Percentiles rank a stretch among this genome's conserved stretches.
Evolutionary conservation across 805 yeast genomes (phyloP).

Genomic region (Tetrapisispora fleetii): DNA sequence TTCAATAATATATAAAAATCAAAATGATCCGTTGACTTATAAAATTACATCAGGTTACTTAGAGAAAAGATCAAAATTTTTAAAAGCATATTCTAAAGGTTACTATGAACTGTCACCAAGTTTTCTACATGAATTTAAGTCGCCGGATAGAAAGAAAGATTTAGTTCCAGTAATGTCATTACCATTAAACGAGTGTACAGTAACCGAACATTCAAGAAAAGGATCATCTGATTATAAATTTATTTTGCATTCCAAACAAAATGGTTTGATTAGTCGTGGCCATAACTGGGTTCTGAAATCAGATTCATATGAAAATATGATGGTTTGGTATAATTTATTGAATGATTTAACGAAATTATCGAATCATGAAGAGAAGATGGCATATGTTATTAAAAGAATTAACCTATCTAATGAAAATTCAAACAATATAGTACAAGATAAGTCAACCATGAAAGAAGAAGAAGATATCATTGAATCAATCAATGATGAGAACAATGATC

Average conservation of each 20-base stretch:
- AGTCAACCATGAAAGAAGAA: neutral
- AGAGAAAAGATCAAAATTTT: constrained; percentile 84
- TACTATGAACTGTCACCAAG: constrained; percentile 88
- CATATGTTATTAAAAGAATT: constrained; percentile 27
- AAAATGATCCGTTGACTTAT: constrained; percentile 56
- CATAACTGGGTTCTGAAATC: constrained; percentile 93
- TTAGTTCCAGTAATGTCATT: constrained; percentile 76
- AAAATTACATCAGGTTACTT: constrained; percentile 70
- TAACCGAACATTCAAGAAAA: constrained; percentile 75
- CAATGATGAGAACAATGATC: neutral
- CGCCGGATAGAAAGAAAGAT: constrained; percentile 74
- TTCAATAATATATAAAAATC: constrained; percentile 58
- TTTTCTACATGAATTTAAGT: constrained; percentile 82
- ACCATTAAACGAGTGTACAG: constrained; percentile 66
- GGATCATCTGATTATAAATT: constrained; percentile 55
- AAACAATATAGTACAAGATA: neutral
- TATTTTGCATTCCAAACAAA: constrained; percentile 65
- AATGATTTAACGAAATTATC: constrained; percentile 54
- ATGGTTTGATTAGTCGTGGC: constrained; percentile 66
- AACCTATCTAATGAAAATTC: neutral
- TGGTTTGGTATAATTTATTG: constrained; percentile 75
- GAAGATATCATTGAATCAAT: neutral
- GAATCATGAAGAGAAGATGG: constrained; percentile 49
- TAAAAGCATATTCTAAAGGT: constrained; percentile 80
- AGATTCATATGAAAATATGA: constrained; percentile 62